Base-by-base conservation (phyloP, 1,284 basidiomycete genomes). In the Baeospora myosura region DNA sequence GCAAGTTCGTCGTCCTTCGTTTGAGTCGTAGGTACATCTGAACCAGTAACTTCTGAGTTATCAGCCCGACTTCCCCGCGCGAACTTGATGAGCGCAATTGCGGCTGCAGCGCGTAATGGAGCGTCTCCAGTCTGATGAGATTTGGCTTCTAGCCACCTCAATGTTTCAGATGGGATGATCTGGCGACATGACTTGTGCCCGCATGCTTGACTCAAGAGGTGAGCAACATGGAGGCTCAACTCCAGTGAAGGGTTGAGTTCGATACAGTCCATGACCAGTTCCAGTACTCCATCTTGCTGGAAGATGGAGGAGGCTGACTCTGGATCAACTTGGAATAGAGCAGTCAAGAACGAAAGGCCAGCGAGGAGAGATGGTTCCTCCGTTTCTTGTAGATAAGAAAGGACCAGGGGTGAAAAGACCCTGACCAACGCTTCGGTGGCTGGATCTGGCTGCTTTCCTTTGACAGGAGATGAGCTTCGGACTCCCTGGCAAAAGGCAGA, bases 51-150 rank as follows among this genome's bases (percentile, higher is more conserved):
- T 20, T 62, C 60, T 14, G 68, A 56, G 14, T 66, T 61, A 55
- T 82, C 79, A 1, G 64, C 52, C 8, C 62, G 63, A 3, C 66
- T 64, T 6, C 78, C 85, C 43, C 78, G 73, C 10, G 76, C 76
- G 20, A 89, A 62, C 60, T 94, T 95, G 52, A 88, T 73, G 5
- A 92, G 68, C 2, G 86, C 82, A 18, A 89, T 78, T 1, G 81
- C 78, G 7, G 83, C 78, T 4, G 79, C 71, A 16, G 76, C 78
- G 28, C 74, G 75, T 12, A 88, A 53, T 16, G 65, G 57, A 1
- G 55, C 42, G 49, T 79, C 66, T 23, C 61, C 57, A 22, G 65
- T 64, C 44, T 75, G 68, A 14, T 68, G 74, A 23, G 76, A 71
- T 43, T 72, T 69, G 17, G 57, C 55, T 47, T 78, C 71, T 24